Conservation (phyloP, 352 stramenopile genomes). For the Phytophthora cajani region DNA sequence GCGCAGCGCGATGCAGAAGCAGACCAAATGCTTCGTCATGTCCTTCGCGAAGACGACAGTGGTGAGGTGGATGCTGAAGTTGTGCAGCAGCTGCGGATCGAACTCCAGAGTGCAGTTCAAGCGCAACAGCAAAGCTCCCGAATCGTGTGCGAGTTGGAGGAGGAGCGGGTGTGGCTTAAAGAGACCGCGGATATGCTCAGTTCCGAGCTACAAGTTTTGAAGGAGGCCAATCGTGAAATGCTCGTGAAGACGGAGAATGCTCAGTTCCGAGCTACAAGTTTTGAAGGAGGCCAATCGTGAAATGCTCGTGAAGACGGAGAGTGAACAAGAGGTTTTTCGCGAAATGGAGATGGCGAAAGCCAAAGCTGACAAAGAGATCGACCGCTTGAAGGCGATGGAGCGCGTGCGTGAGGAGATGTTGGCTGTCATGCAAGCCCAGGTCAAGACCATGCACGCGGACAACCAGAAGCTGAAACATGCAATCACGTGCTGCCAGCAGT, state of each 20-base stretch:
- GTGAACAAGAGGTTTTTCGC: neutral
- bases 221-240: slow-evolving; percentile 1
- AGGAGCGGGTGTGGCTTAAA: slow-evolving; percentile 15
- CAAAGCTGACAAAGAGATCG: neutral
- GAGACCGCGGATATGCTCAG: slow-evolving; percentile 20
- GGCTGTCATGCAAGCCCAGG: slow-evolving; percentile 16
- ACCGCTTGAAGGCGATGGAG: slow-evolving; percentile 16
- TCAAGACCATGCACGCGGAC: slow-evolving; percentile 15
- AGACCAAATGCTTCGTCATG: slow-evolving; percentile 27
- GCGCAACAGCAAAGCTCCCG: slow-evolving; percentile 14
- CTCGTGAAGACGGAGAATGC: neutral
- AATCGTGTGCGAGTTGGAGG: slow-evolving; percentile 18
- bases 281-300: slow-evolving; percentile 1
- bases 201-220: slow-evolving; percentile 9
- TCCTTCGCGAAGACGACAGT: slow-evolving; percentile 24
- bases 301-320: neutral
- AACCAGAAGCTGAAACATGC: slow-evolving; percentile 29
- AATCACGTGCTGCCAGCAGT: slow-evolving; percentile 24
- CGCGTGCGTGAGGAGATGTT: slow-evolving; percentile 16
- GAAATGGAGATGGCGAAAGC: neutral
- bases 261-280: slow-evolving; percentile 18
- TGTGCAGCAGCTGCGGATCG: neutral
- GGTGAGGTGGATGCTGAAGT: neutral
- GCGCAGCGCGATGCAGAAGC: slow-evolving; percentile 30
- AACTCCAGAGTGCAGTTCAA: slow-evolving; percentile 2